A percentile compares a stretch with the other conserved stretches of the same genome.
phyloP scores from a whole-genome alignment of 257 asterid genomes.

The Solanum rostratum region DNA sequence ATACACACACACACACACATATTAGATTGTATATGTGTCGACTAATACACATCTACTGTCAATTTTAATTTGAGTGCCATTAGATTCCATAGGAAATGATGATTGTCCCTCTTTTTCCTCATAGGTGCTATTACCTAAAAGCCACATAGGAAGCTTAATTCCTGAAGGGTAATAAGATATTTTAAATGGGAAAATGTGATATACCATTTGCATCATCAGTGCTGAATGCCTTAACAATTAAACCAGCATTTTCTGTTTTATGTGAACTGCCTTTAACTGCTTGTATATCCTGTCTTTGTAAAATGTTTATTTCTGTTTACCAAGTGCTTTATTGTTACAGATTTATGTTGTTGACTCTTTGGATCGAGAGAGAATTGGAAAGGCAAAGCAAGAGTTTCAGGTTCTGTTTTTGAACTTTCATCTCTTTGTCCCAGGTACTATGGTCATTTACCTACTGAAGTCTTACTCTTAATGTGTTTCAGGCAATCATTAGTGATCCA shows the following conservation, averaged over 20 bases:
- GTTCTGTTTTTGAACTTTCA: background rate
- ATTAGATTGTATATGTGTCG: background rate
- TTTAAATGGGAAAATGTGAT: background rate
- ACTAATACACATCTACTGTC: background rate
- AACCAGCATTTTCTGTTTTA: background rate
- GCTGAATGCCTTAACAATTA: background rate
- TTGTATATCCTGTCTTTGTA: background rate
- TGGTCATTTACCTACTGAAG: background rate
- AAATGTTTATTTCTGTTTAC: background rate
- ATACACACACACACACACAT: too few species aligned
- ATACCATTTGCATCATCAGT: background rate
- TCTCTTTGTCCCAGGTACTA: slow-evolving; percentile 1
- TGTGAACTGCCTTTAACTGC: background rate
- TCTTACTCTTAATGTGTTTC: slow-evolving; percentile 6
- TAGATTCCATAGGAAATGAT: background rate
- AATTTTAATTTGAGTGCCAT: background rate
- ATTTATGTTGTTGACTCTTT: slow-evolving; percentile 6
- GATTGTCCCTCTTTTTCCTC: background rate
- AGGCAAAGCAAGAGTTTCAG: slow-evolving; percentile 9
- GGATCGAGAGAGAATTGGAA: slow-evolving; percentile 8
- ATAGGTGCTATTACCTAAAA: background rate
- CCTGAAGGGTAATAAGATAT: background rate
- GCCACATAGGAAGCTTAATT: background rate
- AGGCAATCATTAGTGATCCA: slow-evolving; percentile 9
- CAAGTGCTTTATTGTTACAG: background rate